Conservation (phyloP, 176 grass and related monocot genomes). For the Guadua angustifolia region DNA sequence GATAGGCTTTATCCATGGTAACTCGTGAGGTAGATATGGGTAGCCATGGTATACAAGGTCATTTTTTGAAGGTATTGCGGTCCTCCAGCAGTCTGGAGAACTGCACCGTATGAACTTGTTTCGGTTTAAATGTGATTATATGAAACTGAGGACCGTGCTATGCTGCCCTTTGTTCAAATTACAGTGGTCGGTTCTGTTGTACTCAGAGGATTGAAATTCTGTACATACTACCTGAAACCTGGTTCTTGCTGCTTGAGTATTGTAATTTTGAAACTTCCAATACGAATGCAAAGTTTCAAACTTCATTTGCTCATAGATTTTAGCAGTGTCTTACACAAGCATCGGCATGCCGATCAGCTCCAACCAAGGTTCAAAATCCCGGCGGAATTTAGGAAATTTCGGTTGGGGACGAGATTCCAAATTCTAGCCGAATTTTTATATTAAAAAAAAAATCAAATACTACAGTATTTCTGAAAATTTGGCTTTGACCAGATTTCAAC, state of each 20-base stretch:
- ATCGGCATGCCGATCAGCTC: not conserved
- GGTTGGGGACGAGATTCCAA: no score
- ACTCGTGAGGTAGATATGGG: not conserved
- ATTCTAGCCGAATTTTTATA: no score
- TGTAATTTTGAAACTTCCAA: not conserved
- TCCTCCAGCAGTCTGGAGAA: not conserved
- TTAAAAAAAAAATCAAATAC: no score
- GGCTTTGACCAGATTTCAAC: no score
- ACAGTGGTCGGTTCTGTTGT: not conserved
- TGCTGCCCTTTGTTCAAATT: constrained; percentile 4
- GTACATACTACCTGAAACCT: constrained; percentile 18
- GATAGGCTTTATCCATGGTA: not conserved
- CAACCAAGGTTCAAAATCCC: not conserved
- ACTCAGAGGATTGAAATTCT: not conserved
- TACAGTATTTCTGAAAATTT: no score
- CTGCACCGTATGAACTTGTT: not conserved
- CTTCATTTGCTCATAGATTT: not conserved
- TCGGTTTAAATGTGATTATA: not conserved
- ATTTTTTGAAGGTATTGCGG: not conserved
- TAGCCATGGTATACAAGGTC: not conserved
- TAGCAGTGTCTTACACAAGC: not conserved
- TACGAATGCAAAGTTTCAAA: no score
- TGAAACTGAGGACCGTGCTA: not conserved
- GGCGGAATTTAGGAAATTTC: no score
- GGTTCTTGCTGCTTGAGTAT: not conserved